Conservation (phyloP, 2,329 filamentous ascomycete genomes). For the Reticulascus tulasneorum region DNA sequence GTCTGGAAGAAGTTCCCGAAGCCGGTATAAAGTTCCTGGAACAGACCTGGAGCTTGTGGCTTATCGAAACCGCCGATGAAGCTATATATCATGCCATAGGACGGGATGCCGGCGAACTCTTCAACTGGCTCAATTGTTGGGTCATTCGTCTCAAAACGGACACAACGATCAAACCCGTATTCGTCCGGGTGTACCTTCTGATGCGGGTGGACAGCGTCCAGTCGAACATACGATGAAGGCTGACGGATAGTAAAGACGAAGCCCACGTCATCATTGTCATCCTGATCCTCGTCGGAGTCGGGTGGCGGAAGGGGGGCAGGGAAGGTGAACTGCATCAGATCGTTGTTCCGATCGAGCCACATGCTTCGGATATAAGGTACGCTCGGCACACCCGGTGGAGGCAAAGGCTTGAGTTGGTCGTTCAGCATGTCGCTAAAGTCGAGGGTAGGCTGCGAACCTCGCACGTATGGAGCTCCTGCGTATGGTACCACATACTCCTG, state of each 20-base stretch:
- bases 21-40: no score
- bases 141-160: no score
- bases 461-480: slow-evolving; percentile 5
- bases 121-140: slow-evolving; percentile 7
- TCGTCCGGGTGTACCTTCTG: no score
- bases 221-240: slow-evolving; percentile 5
- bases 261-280: slow-evolving; percentile 4
- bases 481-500: slow-evolving; percentile 3
- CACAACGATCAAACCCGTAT: slow-evolving; percentile 7
- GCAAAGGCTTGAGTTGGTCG: no score
- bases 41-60: no score
- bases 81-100: slow-evolving; percentile 4
- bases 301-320: slow-evolving; percentile 2
- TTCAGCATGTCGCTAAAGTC: no score
- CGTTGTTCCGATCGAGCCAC: slow-evolving; percentile 5
- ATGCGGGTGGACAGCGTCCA: slow-evolving; percentile 4
- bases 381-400: slow-evolving; percentile 1
- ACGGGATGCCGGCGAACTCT: slow-evolving; percentile 7
- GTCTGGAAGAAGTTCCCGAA: slow-evolving; percentile 4
- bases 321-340: slow-evolving; percentile 5
- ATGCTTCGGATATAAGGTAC: slow-evolving; percentile 4
- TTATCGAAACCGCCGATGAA: no score
- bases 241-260: slow-evolving; percentile 6
- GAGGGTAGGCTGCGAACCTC: neutral
- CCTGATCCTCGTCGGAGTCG: neutral